Percentiles rank a stretch among this genome's conserved stretches.
Conservation (phyloP, 2,329 filamentous ascomycete species). For the Arthrobotrys sinensis region DNA sequence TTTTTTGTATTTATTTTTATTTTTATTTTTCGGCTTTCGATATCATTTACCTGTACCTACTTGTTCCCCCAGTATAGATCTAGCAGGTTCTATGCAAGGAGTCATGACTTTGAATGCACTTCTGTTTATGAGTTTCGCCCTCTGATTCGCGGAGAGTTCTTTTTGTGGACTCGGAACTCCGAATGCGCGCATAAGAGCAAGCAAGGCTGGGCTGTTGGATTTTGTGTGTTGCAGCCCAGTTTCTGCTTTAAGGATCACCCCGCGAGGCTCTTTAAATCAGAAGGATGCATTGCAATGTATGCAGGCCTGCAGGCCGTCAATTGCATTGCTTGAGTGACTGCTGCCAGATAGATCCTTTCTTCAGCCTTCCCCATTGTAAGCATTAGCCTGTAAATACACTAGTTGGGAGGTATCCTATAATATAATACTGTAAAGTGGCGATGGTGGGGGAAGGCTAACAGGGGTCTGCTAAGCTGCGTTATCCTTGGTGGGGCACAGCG, state of each 20-base stretch:
- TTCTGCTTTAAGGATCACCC: slow-evolving; percentile 8
- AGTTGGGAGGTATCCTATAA: neutral
- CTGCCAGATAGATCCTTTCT: slow-evolving; percentile 11
- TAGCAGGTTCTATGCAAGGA: slow-evolving; percentile 19
- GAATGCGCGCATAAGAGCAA: neutral
- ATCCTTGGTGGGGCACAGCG: slow-evolving; percentile 54
- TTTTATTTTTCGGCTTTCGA: neutral
- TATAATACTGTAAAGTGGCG: neutral
- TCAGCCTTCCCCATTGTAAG: slow-evolving; percentile 12
- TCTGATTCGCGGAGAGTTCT: slow-evolving; percentile 22
- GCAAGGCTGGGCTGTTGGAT: slow-evolving; percentile 29
- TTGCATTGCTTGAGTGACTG: too few species aligned
- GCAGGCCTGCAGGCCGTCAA: neutral
- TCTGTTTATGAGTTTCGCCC: neutral
- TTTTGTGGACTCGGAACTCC: neutral
- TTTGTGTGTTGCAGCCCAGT: slow-evolving; percentile 30
- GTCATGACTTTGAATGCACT: slow-evolving; percentile 9
- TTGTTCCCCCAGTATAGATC: neutral
- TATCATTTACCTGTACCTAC: neutral
- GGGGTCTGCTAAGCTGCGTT: slow-evolving; percentile 16
- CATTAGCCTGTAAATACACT: neutral
- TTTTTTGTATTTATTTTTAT: neutral
- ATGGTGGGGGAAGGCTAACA: neutral
- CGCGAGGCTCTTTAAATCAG: slow-evolving; percentile 12
- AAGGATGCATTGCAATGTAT: slow-evolving; percentile 8